Evolutionary conservation across 441 rosid genomes (phyloP), one percentile per base, ranked within the genome.

Genomic region (Mallotus repandus): DNA sequence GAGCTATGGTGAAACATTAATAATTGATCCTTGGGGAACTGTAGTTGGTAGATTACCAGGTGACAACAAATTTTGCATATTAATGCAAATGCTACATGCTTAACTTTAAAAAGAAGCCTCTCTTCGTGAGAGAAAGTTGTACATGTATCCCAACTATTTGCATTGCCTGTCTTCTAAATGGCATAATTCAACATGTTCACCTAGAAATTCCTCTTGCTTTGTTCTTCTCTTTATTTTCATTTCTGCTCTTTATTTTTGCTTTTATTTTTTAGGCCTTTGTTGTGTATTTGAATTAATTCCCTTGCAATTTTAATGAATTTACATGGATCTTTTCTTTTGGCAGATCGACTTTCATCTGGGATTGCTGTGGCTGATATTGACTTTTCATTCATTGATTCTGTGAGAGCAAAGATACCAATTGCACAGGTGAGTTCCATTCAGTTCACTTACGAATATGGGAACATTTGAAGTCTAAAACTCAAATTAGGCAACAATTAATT

Each of bases 21-120:
- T 96, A 79, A 96, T 96, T 80, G 98, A 93, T 82, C 99, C 98
- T 0, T 96, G 98, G 96, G 98, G 99, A 63, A 84, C 92, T 2
- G 79, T 96, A 15, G 85, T 96, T 74, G 94, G 95, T 75, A 81
- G 88, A 72, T 84, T 96, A 73, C 92, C 92, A 64, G 98, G 99
- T 93, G 74, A 83, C 87, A 60, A 21, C 57, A 2, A 45, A 56
- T 35, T 60, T 38, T 57, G 75, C 9, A 11, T 55, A 41, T 9
- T 13, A 41, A 6, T 60, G 12, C 59, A 35, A 45, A 53, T 67
- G 7, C 55, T 29, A 14, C 50, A 52, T 68, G 43, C 48, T 58
- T 46, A 56, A 50, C 58, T 48, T 67, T 25, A 29, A 61, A 60
- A 71, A 29, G 18, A 43, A 49, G n/a, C 29, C 46, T 15, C 61